Evolutionary conservation across 2,329 filamentous ascomycete species (phyloP).

Genomic region (Aureobasidium vineae): DNA sequence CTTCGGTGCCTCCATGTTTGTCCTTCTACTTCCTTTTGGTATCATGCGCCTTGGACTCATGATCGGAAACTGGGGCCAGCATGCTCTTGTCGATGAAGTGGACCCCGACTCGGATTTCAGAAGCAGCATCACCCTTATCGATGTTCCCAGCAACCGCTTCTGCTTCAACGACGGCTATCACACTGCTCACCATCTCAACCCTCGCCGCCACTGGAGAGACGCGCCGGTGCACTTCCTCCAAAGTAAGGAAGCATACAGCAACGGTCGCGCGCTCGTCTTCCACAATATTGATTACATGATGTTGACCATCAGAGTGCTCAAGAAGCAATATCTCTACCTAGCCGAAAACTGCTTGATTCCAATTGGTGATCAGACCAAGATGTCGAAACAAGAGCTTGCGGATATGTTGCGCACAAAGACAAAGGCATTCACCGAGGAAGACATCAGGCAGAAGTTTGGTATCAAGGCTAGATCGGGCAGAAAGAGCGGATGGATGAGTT

Average conservation of each 20-base stretch:
- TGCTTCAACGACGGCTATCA: constrained; percentile 84
- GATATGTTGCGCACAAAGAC: constrained; percentile 65
- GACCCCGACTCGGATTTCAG: constrained; percentile 76
- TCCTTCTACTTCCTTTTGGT: constrained; percentile 64
- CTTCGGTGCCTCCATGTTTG: constrained; percentile 59
- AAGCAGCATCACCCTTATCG: constrained; percentile 75
- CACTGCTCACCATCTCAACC: constrained; percentile 77
- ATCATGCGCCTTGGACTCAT: constrained; percentile 69
- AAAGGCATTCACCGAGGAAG: constrained; percentile 62
- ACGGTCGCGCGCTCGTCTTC: constrained; percentile 70
- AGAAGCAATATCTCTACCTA: constrained; percentile 68
- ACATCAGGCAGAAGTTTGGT: constrained; percentile 59
- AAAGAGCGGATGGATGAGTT: neutral
- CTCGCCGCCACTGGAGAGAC: constrained; percentile 75
- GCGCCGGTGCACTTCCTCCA: constrained; percentile 72
- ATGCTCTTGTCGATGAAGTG: constrained; percentile 72
- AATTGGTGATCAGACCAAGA: constrained; percentile 66
- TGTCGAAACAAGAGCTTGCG: constrained; percentile 63
- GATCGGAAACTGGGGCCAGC: constrained; percentile 83
- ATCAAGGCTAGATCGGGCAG: constrained; percentile 11
- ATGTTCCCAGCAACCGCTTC: constrained; percentile 74
- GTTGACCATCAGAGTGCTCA: constrained; percentile 66
- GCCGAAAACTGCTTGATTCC: constrained; percentile 67
- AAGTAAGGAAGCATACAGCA: constrained; percentile 64
- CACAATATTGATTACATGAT: constrained; percentile 79